These are phyloP conservation scores for Vicia faba DNA, from an alignment of 306 rosid species.

Conservation along the genomic window DNA sequence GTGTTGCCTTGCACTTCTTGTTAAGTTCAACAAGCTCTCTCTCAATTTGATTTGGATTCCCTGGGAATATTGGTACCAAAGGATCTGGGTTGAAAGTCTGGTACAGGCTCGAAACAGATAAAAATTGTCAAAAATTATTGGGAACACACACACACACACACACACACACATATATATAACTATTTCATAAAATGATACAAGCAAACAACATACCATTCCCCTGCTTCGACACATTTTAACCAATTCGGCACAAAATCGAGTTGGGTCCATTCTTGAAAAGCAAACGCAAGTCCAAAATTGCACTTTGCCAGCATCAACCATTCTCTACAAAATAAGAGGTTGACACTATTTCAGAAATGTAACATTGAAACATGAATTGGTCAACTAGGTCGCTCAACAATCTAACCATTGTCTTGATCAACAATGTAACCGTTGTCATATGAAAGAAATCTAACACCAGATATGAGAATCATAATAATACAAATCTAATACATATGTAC, in stretches of 20 bases:
- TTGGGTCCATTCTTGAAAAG: conserved; percentile 41
- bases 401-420: not conserved
- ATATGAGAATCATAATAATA: not conserved
- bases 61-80: conserved; percentile 35
- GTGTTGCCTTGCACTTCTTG: conserved; percentile 1
- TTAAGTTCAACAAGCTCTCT: conserved; percentile 45
- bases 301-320: conserved; percentile 63
- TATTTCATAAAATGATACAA: not conserved
- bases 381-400: not conserved
- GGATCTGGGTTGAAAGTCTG: conserved; percentile 51
- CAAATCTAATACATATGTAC: too few species aligned
- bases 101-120: not conserved
- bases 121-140: not conserved
- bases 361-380: not conserved
- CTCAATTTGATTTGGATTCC: conserved; percentile 41
- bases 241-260: conserved; percentile 42
- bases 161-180: not conserved
- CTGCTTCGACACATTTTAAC: conserved; percentile 55
- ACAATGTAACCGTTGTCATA: not conserved
- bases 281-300: conserved; percentile 58
- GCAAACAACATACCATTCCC: conserved; percentile 65
- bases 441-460: not conserved
- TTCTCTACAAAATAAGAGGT: conserved; percentile 52
- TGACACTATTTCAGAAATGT: not conserved
- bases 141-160: too few species aligned